A percentile compares a stretch with the other conserved stretches of the same genome.
Conservation (phyloP, 306 rosid genomes). For the Arachis hypogaea region DNA sequence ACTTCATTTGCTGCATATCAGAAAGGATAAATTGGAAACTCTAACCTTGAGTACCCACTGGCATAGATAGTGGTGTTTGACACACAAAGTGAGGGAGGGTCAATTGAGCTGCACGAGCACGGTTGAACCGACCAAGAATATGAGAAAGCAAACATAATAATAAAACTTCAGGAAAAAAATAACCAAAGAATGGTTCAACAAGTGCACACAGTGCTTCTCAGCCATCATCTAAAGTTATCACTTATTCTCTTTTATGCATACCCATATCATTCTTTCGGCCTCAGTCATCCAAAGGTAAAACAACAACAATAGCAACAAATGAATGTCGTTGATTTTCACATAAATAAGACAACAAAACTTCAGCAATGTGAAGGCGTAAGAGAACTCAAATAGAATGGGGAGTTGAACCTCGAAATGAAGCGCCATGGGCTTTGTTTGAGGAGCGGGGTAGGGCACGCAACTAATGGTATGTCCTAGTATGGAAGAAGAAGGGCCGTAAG, state of each 20-base stretch:
- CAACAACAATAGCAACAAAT: too few species aligned
- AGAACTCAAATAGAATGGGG: background rate
- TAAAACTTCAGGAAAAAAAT: constrained; percentile 2
- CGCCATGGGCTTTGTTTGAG: constrained; percentile 55
- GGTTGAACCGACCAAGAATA: constrained; percentile 88
- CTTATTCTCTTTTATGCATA: background rate
- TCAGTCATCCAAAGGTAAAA: background rate
- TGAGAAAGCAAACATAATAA: constrained; percentile 36
- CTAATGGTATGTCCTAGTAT: constrained; percentile 20
- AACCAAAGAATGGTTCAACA: background rate
- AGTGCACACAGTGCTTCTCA: background rate
- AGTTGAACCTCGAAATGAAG: constrained; percentile 78
- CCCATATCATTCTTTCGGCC: background rate
- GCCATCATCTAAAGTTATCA: too few species aligned
- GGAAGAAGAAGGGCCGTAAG: constrained; percentile 4
- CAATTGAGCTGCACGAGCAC: constrained; percentile 87
- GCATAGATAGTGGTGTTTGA: constrained; percentile 97
- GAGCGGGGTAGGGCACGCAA: background rate
- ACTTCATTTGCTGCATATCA: constrained; percentile 18
- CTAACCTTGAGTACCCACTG: constrained; percentile 95
- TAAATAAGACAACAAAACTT: background rate
- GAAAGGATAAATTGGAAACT: constrained; percentile 25
- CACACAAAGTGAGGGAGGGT: constrained; percentile 79
- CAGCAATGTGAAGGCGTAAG: background rate
- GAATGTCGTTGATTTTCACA: background rate